A percentile compares a stretch with the other conserved stretches of the same genome.
These are phyloP conservation scores for Dittrichia graveolens DNA, from an alignment of 129 eudicot genomes.

Conservation along the genomic window DNA sequence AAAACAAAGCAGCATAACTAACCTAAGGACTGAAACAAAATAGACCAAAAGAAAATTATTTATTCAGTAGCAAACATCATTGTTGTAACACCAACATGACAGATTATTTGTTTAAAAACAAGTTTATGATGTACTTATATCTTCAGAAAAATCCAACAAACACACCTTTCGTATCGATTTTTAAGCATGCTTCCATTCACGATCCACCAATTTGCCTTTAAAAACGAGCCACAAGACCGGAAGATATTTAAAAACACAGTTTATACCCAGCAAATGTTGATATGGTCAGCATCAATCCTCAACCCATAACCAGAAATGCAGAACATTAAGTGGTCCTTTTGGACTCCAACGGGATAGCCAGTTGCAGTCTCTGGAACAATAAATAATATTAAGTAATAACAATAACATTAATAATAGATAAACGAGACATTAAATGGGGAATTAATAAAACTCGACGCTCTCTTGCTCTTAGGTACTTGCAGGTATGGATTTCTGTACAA, in stretches of 20 bases:
- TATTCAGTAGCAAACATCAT: conserved; percentile 23
- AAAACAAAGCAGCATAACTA: too few species aligned
- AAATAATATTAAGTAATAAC: too few species aligned
- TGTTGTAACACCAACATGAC: conserved; percentile 24
- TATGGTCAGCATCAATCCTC: conserved; percentile 27
- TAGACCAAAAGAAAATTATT: background rate
- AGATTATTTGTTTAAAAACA: conserved; percentile 1
- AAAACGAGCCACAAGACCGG: conserved; percentile 25
- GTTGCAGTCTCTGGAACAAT: conserved; percentile 22
- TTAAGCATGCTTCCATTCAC: conserved; percentile 29
- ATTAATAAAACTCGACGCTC: background rate
- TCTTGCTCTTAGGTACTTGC: background rate
- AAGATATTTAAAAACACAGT: conserved; percentile 27
- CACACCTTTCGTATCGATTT: background rate
- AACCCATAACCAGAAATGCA: conserved; percentile 33
- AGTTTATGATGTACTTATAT: background rate
- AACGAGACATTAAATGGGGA: background rate
- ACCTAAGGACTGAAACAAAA: background rate
- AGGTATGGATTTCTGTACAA: background rate
- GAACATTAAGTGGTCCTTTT: conserved; percentile 24
- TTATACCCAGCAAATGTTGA: conserved; percentile 26
- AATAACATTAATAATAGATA: background rate
- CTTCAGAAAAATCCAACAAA: background rate
- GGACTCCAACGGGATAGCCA: conserved; percentile 29
- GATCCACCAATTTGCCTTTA: conserved; percentile 28